A percentile compares a stretch with the other conserved stretches of the same genome.
Conservation (phyloP, 2,329 filamentous ascomycete genomes). For the Stagonosporopsis cucurbitacearum region DNA sequence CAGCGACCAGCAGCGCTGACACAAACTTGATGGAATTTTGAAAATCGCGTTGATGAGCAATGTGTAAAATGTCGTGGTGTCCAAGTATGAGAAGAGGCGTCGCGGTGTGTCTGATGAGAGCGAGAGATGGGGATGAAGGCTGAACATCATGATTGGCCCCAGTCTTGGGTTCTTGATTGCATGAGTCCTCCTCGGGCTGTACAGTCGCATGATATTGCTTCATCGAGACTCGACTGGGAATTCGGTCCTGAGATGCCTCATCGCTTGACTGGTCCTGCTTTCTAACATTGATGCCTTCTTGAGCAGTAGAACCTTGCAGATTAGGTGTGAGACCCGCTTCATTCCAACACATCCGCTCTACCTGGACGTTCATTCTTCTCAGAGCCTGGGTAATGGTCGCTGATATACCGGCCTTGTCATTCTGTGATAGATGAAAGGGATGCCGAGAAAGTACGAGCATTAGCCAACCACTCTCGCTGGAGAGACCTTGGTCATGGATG, state of each 20-base stretch:
- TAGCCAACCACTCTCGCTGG: neutral
- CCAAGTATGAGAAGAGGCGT: conserved; percentile 1
- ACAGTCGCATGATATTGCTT: neutral
- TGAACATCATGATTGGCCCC: neutral
- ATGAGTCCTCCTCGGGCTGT: neutral
- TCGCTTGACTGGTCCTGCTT: neutral
- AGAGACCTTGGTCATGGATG: neutral
- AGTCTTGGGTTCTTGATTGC: neutral
- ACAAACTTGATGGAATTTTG: neutral
- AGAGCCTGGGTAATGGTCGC: conserved; percentile 3
- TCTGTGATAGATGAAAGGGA: neutral
- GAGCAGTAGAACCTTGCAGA: neutral
- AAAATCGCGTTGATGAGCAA: neutral
- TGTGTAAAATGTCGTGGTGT: neutral
- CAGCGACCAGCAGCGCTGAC: neutral
- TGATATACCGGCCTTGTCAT: neutral
- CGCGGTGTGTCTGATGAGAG: neutral
- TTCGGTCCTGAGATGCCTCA: neutral
- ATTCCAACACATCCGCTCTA: neutral
- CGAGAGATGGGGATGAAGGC: neutral
- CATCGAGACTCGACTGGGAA: neutral
- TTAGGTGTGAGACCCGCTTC: too few relatives aligned
- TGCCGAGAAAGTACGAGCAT: neutral
- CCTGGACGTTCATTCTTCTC: neutral
- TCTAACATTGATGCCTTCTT: neutral